A percentile compares a stretch with the other conserved stretches of the same genome.
phyloP scores from a whole-genome alignment of 2,329 filamentous ascomycete genomes.

The Pestalotiopsis sp. region DNA sequence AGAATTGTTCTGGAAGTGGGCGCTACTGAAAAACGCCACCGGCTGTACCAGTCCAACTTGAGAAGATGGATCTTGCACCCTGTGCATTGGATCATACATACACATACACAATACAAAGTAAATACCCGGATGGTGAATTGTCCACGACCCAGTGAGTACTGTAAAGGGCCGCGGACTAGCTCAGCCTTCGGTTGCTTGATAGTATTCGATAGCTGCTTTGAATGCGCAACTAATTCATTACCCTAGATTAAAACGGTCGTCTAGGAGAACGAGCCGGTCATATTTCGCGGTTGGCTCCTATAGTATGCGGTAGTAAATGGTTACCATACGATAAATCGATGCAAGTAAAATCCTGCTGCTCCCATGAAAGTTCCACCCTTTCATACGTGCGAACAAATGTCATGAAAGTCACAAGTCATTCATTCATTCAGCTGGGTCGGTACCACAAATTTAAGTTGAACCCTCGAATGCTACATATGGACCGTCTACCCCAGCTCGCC shows the following conservation, averaged over 20 bases:
- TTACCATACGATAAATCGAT: background rate
- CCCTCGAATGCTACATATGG: background rate
- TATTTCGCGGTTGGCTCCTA: background rate
- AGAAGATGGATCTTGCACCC: background rate
- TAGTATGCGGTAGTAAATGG: background rate
- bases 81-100: background rate
- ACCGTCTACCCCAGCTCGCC: background rate
- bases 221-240: no score
- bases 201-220: background rate
- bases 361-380: background rate
- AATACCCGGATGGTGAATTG: background rate
- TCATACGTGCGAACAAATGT: background rate
- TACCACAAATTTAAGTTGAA: constrained; percentile 7
- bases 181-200: background rate
- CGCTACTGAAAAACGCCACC: background rate
- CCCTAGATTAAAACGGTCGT: background rate
- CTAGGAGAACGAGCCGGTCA: background rate
- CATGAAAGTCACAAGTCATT: background rate
- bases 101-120: background rate
- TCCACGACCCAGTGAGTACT: background rate
- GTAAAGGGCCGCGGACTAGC: background rate
- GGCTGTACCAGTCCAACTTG: background rate
- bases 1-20: background rate
- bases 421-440: background rate
- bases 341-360: background rate